Conservation (phyloP, 148 eudicot genomes). For the Bassia scoparia region DNA sequence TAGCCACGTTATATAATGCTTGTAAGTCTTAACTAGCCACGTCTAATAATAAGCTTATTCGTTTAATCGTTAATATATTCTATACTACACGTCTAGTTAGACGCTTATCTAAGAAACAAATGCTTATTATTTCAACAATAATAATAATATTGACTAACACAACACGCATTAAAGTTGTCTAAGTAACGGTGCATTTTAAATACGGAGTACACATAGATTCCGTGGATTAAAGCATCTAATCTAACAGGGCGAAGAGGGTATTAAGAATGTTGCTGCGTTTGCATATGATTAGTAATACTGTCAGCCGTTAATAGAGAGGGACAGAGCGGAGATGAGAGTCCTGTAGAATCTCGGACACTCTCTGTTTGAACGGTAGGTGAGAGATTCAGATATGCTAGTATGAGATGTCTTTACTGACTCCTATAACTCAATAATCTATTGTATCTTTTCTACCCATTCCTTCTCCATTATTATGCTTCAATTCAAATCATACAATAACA, state of each 20-base stretch:
- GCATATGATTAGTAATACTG: conserved; percentile 33
- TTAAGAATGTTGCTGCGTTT: not conserved
- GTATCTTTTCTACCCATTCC: conserved; percentile 16
- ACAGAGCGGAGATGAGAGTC: conserved; percentile 6
- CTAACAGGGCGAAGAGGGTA: not conserved
- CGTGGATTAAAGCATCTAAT: not conserved
- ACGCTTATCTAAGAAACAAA: too few species aligned
- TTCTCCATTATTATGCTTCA: conserved; percentile 30
- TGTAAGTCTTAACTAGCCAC: too few species aligned
- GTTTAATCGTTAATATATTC: too few species aligned
- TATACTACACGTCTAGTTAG: too few species aligned
- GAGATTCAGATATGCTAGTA: conserved; percentile 31
- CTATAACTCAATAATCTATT: not conserved
- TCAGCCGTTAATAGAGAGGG: conserved; percentile 18
- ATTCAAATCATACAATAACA: conserved; percentile 24
- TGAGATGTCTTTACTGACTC: conserved; percentile 27
- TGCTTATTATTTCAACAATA: too few species aligned
- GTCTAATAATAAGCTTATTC: too few species aligned
- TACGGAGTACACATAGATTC: too few species aligned
- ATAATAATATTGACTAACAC: too few species aligned
- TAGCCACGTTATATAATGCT: too few species aligned
- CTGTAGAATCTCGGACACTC: not conserved
- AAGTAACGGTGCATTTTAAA: too few species aligned
- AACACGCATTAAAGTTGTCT: too few species aligned
- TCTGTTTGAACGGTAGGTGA: not conserved